Evolutionary conservation across 305 asterid genomes (phyloP), one percentile per base, ranked within the genome.

Genomic region (Coffea humblotiana): DNA sequence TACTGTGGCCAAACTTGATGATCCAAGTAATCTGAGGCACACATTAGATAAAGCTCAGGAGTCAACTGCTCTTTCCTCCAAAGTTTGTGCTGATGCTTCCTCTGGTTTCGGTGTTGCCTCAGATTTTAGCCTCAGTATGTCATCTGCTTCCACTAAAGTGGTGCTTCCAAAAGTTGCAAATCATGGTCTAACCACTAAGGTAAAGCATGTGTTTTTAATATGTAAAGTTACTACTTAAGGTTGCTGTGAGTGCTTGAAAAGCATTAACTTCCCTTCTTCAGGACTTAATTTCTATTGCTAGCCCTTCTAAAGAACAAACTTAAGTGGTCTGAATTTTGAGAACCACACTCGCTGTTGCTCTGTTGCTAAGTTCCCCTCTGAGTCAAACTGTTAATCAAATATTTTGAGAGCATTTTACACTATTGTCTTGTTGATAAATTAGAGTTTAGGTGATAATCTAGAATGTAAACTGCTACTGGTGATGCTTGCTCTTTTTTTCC

Each of bases 101-200:
- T 81, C 90, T 67, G 25, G 13, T 56, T 49, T 73, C 43, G 77
- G 79, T 80, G 86, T 82, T 43, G 84, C 79, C 67, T 81, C 92
- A 61, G 90, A 84, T 32, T 85, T 86, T 69, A 27, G 85, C 78
- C 88, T 82, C 72, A 85, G 81, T 78, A 87, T 91, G 77, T 83
- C 94, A 78, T 87, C 89, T 52, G 77, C 87, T 83, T 88, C 91
- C 75, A 80, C 78, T 76, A 49, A 79, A 48, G 74, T 80, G 79
- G 75, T 76, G 61, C 89, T 88, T 85, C 82, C 90, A 49, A 85
- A 84, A 83, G 76, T 73, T 87, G 82, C 90, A 77, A 88, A 74
- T 79, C 82, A 76, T 74, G 84, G 81, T 75, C 80, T 71, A 77
- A 81, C 85, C 77, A 74, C 89, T 37, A 89, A 88, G 94, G 96